Conservation (phyloP, 2,329 filamentous ascomycete species). For the Alternaria gaisen region DNA sequence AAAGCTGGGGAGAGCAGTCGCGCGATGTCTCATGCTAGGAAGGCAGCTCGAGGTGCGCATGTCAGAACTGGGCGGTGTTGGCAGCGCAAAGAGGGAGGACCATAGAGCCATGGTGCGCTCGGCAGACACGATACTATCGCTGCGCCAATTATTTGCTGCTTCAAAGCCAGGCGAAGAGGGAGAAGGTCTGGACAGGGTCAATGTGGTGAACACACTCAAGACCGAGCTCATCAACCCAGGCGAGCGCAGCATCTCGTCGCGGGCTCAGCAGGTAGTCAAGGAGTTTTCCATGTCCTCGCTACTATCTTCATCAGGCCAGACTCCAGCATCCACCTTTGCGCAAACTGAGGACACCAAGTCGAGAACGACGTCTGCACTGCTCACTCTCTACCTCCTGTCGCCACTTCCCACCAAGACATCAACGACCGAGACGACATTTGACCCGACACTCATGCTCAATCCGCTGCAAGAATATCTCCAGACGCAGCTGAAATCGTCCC, state of each 20-base stretch:
- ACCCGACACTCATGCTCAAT: constrained; percentile 76
- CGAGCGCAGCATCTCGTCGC: constrained; percentile 76
- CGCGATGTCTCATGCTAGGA: constrained; percentile 80
- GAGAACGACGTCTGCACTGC: constrained; percentile 75
- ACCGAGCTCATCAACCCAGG: constrained; percentile 74
- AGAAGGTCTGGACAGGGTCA: constrained; percentile 76
- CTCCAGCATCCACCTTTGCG: constrained; percentile 60
- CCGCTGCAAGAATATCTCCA: constrained; percentile 84
- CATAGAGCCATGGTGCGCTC: constrained; percentile 83
- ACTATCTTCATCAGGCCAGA: constrained; percentile 46
- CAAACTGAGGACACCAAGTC: constrained; percentile 78
- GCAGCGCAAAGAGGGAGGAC: constrained; percentile 69
- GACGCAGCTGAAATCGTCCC: constrained; percentile 78
- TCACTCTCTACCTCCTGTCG: constrained; percentile 82
- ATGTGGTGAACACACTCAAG: constrained; percentile 75
- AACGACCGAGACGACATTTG: constrained; percentile 55
- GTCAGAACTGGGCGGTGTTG: constrained; percentile 68
- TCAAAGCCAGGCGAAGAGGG: constrained; percentile 77
- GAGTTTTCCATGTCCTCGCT: constrained; percentile 80
- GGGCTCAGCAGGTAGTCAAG: constrained; percentile 79
- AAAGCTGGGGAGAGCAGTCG: constrained; percentile 77
- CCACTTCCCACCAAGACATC: constrained; percentile 65
- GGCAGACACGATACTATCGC: constrained; percentile 77
- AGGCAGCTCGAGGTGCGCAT: constrained; percentile 89
- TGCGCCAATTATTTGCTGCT: constrained; percentile 76